phyloP scores from a whole-genome alignment of 1,284 basidiomycete genomes.

The Golubevia pallescens region DNA sequence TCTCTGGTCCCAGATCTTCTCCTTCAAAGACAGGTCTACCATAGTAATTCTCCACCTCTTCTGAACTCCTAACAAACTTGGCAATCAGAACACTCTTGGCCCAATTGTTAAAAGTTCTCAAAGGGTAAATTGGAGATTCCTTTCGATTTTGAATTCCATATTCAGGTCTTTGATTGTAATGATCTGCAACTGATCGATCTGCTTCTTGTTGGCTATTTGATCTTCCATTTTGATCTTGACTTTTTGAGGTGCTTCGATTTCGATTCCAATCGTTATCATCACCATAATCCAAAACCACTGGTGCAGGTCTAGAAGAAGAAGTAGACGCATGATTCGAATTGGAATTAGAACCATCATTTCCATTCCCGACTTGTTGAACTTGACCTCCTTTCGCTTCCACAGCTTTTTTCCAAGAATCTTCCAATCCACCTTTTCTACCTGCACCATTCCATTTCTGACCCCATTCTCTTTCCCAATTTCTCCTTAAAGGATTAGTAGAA shows the following conservation, averaged over 20 bases:
- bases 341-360: background rate
- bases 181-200: background rate
- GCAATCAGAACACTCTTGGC: conserved; percentile 15
- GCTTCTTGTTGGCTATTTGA: background rate
- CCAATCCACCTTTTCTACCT: background rate
- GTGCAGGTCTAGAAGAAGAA: background rate
- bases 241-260: background rate
- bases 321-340: no score
- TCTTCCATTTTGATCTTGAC: background rate
- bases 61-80: background rate
- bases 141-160: conserved; percentile 44
- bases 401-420: background rate
- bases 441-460: background rate
- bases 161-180: conserved; percentile 51
- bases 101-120: conserved; percentile 63
- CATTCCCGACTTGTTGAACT: background rate
- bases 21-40: conserved; percentile 11
- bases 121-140: conserved; percentile 49
- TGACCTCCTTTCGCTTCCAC: background rate
- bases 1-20: background rate
- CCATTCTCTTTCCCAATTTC: conserved; percentile 31
- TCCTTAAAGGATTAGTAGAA: conserved; percentile 39
- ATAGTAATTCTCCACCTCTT: background rate
- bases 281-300: background rate
- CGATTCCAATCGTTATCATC: background rate